phyloP scores from a whole-genome alignment of 2,329 filamentous ascomycete species.

The Aspergillus neotritici region DNA sequence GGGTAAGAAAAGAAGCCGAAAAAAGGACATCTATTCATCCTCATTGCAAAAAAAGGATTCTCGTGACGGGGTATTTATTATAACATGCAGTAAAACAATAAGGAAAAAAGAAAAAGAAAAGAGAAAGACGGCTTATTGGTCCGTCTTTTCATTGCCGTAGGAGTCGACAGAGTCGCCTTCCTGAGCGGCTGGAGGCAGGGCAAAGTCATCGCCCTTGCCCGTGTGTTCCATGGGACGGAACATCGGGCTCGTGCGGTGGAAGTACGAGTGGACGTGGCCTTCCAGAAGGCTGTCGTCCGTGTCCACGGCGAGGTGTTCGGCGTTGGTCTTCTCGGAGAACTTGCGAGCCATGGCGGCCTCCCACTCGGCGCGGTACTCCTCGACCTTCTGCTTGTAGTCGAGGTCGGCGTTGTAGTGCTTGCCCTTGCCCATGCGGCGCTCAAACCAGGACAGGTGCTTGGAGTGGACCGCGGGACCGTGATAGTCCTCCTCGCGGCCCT shows the following conservation, averaged over 20 bases:
- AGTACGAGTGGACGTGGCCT: slow-evolving; percentile 49
- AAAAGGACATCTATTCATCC: too few relatives aligned
- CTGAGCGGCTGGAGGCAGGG: slow-evolving; percentile 30
- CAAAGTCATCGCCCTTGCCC: slow-evolving; percentile 28
- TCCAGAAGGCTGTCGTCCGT: slow-evolving; percentile 45
- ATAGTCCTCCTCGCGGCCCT: slow-evolving; percentile 73
- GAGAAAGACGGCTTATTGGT: slow-evolving; percentile 10
- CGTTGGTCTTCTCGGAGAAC: slow-evolving; percentile 44
- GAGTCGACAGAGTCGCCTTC: slow-evolving; percentile 19
- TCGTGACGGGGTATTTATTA: slow-evolving; percentile 4
- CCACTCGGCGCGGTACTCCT: slow-evolving; percentile 66
- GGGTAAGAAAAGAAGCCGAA: too few relatives aligned
- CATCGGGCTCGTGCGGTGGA: slow-evolving; percentile 47
- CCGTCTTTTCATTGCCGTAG: slow-evolving; percentile 20
- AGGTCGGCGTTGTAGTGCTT: slow-evolving; percentile 77
- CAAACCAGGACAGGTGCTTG: slow-evolving; percentile 81
- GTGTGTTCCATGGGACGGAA: slow-evolving; percentile 36
- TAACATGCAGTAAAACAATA: slow-evolving; percentile 3
- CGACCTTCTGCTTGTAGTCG: slow-evolving; percentile 78
- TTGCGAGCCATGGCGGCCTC: slow-evolving; percentile 47
- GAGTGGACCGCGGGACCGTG: slow-evolving; percentile 91
- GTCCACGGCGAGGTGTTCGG: slow-evolving; percentile 28
- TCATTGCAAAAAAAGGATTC: not conserved
- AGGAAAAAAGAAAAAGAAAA: slow-evolving; percentile 5
- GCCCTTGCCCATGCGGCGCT: slow-evolving; percentile 69